Evolutionary conservation across 805 yeast genomes (phyloP).

Genomic region (Candida peoriensis): DNA sequence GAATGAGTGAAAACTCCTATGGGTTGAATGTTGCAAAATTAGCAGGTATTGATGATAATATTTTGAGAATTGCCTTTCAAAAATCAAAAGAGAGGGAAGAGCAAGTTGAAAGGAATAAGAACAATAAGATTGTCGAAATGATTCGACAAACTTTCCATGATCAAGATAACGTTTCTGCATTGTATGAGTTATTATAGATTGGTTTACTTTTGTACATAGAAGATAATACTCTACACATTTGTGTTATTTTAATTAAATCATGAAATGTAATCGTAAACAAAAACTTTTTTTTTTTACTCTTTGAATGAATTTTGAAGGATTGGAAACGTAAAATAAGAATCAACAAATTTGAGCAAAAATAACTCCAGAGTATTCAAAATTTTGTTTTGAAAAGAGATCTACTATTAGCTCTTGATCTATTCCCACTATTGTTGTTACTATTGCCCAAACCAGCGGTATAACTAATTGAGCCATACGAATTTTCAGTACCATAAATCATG

Average conservation of each 20-base stretch:
- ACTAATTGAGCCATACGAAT: conserved; percentile 36
- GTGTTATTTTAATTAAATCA: no score
- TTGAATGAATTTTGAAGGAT: no score
- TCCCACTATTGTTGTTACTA: conserved; percentile 28
- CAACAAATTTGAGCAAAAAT: neutral
- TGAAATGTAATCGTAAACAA: no score
- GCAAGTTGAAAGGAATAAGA: conserved; percentile 17
- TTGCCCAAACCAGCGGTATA: no score
- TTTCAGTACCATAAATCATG: conserved; percentile 42
- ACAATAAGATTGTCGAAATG: neutral
- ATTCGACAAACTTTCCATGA: neutral
- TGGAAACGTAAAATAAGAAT: neutral
- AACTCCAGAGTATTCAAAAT: conserved; percentile 7
- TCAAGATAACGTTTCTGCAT: neutral
- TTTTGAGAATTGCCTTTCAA: conserved; percentile 84
- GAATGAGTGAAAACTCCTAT: conserved; percentile 88
- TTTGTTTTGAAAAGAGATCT: conserved; percentile 27
- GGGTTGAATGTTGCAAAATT: conserved; percentile 98
- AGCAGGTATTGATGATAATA: conserved; percentile 84
- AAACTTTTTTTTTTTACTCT: no score
- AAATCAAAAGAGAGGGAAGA: conserved; percentile 82
- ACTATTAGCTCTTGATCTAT: conserved; percentile 35
- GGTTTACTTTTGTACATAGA: no score
- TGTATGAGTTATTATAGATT: no score
- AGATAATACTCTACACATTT: no score